A percentile compares a stretch with the other conserved stretches of the same genome.
These are phyloP conservation scores for Endocladia muricata DNA, from an alignment of 31 red algal genomes.

Conservation along the genomic window DNA sequence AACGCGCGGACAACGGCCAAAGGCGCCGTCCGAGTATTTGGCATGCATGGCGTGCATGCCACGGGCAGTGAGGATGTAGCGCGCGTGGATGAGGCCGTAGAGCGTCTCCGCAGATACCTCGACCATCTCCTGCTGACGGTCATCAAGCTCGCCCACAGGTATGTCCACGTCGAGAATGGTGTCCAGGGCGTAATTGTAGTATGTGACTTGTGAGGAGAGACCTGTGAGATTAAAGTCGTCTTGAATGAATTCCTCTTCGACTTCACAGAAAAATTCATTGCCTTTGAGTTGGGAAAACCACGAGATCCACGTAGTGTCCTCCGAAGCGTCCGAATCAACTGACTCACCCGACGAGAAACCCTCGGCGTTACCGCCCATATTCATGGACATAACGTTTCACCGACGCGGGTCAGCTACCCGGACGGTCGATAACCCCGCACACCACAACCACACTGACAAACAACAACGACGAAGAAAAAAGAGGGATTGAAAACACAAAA, in stretches of 20 bases:
- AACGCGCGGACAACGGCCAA: constrained; percentile 96
- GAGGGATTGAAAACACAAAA: too few species aligned
- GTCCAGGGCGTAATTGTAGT: constrained; percentile 99
- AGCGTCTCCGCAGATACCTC: constrained; percentile 94
- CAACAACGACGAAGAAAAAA: too few species aligned
- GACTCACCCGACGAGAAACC: constrained; percentile 49
- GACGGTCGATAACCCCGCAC: too few species aligned
- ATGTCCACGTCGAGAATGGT: constrained; percentile 98
- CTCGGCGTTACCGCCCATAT: constrained; percentile 9
- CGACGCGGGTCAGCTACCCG: not conserved
- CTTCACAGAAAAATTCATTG: constrained; percentile 99
- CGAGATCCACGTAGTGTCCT: constrained; percentile 93
- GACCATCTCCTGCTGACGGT: constrained; percentile 97
- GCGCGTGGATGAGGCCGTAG: constrained; percentile 97
- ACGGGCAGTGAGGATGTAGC: constrained; percentile 91
- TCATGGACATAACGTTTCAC: constrained; percentile 44
- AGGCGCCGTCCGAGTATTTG: constrained; percentile 88
- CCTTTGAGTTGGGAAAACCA: constrained; percentile 98
- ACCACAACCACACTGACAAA: too few species aligned
- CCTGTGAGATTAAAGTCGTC: constrained; percentile 99
- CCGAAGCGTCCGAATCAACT: constrained; percentile 27
- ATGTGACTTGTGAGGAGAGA: constrained; percentile 85
- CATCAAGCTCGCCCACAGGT: constrained; percentile 90
- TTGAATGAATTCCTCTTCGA: constrained; percentile 99
- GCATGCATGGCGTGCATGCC: constrained; percentile 95